Evolutionary conservation across 345 rosid genomes (phyloP).

Genomic region (Citrus inodora): DNA sequence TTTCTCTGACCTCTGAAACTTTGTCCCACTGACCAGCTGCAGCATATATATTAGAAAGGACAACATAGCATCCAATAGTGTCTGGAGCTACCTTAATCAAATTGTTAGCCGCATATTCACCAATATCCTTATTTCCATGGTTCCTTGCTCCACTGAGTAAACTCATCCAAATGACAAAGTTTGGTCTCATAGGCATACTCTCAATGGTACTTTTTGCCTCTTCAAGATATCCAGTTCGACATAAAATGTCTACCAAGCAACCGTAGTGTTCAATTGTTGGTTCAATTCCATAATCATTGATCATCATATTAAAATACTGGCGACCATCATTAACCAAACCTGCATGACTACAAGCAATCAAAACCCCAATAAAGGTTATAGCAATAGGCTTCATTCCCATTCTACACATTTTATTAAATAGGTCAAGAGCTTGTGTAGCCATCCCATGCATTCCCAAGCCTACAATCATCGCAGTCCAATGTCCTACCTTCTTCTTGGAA

Average conservation of each 20-base stretch:
- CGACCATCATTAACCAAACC: slow-evolving; percentile 61
- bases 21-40: slow-evolving; percentile 54
- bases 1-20: slow-evolving; percentile 49
- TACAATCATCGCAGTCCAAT: slow-evolving; percentile 70
- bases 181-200: slow-evolving; percentile 56
- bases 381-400: slow-evolving; percentile 40
- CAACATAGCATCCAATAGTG: slow-evolving; percentile 46
- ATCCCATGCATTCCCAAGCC: slow-evolving; percentile 69
- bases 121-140: slow-evolving; percentile 39
- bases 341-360: slow-evolving; percentile 72
- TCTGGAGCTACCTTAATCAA: slow-evolving; percentile 49
- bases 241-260: slow-evolving; percentile 54
- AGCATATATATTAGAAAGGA: slow-evolving; percentile 64
- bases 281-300: slow-evolving; percentile 39
- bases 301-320: slow-evolving; percentile 50
- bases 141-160: slow-evolving; percentile 52
- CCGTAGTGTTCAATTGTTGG: slow-evolving; percentile 62
- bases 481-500: slow-evolving; percentile 46
- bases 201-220: slow-evolving; percentile 53
- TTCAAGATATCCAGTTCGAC: slow-evolving; percentile 54
- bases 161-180: slow-evolving; percentile 61
- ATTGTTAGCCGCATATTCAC: slow-evolving; percentile 53
- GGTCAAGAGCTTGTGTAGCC: slow-evolving; percentile 43
- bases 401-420: slow-evolving; percentile 44
- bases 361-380: slow-evolving; percentile 63